Percentiles rank a stretch among this genome's conserved stretches.
phyloP scores from a whole-genome alignment of 2,329 filamentous ascomycete species.

The Phyllosticta citriasiana region DNA sequence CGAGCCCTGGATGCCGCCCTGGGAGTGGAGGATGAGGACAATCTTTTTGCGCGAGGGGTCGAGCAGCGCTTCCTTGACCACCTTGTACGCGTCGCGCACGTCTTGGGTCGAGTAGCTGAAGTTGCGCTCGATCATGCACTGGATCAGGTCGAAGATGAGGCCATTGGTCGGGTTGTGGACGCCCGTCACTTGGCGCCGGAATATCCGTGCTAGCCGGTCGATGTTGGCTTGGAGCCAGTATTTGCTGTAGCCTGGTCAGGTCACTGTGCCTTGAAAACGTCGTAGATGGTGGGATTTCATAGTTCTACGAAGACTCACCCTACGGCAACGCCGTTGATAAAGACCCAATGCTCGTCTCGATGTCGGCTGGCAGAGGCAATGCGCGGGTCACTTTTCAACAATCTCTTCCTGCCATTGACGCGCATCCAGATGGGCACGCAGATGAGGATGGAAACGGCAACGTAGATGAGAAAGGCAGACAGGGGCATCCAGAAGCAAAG shows the following conservation, averaged over 20 bases:
- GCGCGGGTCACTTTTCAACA: constrained; percentile 46
- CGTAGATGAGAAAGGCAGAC: constrained; percentile 25
- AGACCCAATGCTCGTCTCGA: constrained; percentile 65
- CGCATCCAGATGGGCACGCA: constrained; percentile 23
- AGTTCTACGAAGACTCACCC: constrained; percentile 34
- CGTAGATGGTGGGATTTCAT: too few species aligned
- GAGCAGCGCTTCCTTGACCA: constrained; percentile 55
- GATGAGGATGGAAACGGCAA: constrained; percentile 18
- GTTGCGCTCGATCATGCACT: constrained; percentile 68
- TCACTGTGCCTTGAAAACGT: not conserved
- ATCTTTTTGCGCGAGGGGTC: constrained; percentile 56
- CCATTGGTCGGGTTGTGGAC: constrained; percentile 67
- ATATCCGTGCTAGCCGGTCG: constrained; percentile 60
- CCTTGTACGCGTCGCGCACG: constrained; percentile 45
- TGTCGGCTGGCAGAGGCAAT: constrained; percentile 28
- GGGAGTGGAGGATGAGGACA: constrained; percentile 65
- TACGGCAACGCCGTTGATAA: constrained; percentile 61
- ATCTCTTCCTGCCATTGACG: constrained; percentile 23
- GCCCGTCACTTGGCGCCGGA: constrained; percentile 59
- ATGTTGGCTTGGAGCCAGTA: constrained; percentile 49
- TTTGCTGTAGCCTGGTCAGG: constrained; percentile 13
- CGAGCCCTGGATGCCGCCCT: constrained; percentile 65
- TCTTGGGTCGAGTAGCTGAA: constrained; percentile 63
- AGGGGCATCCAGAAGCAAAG: constrained; percentile 36
- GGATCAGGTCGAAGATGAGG: constrained; percentile 64